Evolutionary conservation across 306 rosid species (phyloP).

Genomic region (Gynostemma pentaphyllum): DNA sequence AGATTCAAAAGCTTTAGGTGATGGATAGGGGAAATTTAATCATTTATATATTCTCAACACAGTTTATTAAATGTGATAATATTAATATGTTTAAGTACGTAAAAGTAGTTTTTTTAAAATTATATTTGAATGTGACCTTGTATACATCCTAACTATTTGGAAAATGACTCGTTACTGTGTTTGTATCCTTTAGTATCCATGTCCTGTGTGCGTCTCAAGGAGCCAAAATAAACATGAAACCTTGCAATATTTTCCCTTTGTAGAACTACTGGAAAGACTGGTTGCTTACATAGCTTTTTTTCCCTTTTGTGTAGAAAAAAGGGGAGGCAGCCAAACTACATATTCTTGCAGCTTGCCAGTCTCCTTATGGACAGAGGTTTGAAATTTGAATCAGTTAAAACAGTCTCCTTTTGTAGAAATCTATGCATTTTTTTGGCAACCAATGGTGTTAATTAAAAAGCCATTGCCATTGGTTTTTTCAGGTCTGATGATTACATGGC

Average conservation of each 20-base stretch:
- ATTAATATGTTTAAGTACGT: too few relatives aligned
- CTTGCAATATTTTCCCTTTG: not conserved
- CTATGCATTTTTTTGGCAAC: not conserved
- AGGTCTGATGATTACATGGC: conserved; percentile 95
- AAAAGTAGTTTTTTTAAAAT: too few relatives aligned
- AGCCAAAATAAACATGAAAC: not conserved
- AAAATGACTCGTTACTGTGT: too few relatives aligned
- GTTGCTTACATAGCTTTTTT: not conserved
- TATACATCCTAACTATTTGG: too few relatives aligned
- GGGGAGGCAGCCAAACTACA: conserved; percentile 50
- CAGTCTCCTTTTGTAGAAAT: not conserved
- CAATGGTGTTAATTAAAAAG: not conserved
- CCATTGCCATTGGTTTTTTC: conserved; percentile 16
- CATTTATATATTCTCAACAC: too few relatives aligned
- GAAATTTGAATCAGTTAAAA: conserved; percentile 18
- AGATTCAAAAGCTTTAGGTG: too few relatives aligned
- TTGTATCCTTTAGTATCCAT: too few relatives aligned
- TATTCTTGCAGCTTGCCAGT: conserved; percentile 55
- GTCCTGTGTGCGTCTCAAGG: too few relatives aligned
- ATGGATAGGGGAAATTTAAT: too few relatives aligned
- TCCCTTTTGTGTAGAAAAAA: conserved; percentile 34
- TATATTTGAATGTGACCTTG: too few relatives aligned
- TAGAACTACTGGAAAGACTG: not conserved
- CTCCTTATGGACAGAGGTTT: conserved; percentile 81
- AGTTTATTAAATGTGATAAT: too few relatives aligned